Conservation (phyloP, 371 early-diverging fungal species). For the Saksenaea oblongispora region DNA sequence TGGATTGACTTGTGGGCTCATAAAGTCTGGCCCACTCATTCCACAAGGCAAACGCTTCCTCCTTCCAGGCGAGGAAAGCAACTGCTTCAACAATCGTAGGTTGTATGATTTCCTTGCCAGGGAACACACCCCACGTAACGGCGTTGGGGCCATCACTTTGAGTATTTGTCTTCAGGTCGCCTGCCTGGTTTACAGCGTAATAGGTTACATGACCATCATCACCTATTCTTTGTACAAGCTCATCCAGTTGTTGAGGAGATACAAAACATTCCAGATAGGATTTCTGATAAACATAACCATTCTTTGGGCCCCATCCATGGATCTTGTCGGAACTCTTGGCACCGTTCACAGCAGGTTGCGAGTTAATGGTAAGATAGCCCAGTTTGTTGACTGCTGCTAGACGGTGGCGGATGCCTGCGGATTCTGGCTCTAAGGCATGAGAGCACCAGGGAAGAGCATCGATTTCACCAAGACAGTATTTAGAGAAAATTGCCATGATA, state of each 20-base stretch:
- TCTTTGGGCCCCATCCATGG: slow-evolving; percentile 97
- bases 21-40: slow-evolving; percentile 87
- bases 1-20: slow-evolving; percentile 57
- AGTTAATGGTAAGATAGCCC: slow-evolving; percentile 95
- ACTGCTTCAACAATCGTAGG: slow-evolving; percentile 94
- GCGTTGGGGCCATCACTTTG: slow-evolving; percentile 88
- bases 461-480: slow-evolving; percentile 80
- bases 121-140: slow-evolving; percentile 99
- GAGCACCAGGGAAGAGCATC: slow-evolving; percentile 93
- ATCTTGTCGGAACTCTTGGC: slow-evolving; percentile 75
- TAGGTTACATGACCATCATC: slow-evolving; percentile 78
- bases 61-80: slow-evolving; percentile 95
- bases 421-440: slow-evolving; percentile 81
- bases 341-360: slow-evolving; percentile 96
- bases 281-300: slow-evolving; percentile 97
- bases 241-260: slow-evolving; percentile 68
- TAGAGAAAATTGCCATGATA: slow-evolving; percentile 74
- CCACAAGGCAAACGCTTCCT: slow-evolving; percentile 97
- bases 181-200: slow-evolving; percentile 88
- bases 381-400: slow-evolving; percentile 74
- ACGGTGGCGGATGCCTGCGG: slow-evolving; percentile 69
- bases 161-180: slow-evolving; percentile 87
- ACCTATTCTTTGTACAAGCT: slow-evolving; percentile 68
- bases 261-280: slow-evolving; percentile 97
- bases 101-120: slow-evolving; percentile 96